A percentile compares a stretch with the other conserved stretches of the same genome.
Evolutionary conservation across 805 yeast species (phyloP).

Genomic region (Candida wancherniae): DNA sequence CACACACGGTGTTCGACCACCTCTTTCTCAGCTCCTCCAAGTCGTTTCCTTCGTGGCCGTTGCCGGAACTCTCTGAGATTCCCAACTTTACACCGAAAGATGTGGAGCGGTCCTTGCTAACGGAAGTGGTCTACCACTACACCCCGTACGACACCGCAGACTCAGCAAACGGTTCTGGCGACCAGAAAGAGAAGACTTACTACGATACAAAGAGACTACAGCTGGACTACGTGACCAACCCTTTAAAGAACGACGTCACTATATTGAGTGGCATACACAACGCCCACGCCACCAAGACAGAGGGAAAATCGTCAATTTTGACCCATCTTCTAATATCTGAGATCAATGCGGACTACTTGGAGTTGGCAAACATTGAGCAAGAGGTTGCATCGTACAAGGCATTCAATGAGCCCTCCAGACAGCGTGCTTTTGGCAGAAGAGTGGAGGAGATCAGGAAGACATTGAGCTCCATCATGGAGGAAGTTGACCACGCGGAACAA

Average conservation of each 20-base stretch:
- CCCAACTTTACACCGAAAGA: slow-evolving; percentile 63
- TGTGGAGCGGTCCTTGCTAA: slow-evolving; percentile 71
- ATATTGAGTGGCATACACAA: slow-evolving; percentile 47
- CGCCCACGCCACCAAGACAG: slow-evolving; percentile 20
- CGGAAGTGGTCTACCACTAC: slow-evolving; percentile 65
- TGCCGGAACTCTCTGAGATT: slow-evolving; percentile 67
- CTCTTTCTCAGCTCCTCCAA: slow-evolving; percentile 16
- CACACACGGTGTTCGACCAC: slow-evolving; percentile 52
- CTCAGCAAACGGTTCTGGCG: slow-evolving; percentile 30
- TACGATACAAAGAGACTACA: slow-evolving; percentile 60
- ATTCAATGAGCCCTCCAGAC: slow-evolving; percentile 38
- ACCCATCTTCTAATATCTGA: slow-evolving; percentile 63
- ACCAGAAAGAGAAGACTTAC: slow-evolving; percentile 26
- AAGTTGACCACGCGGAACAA: slow-evolving; percentile 39
- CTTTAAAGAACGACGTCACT: slow-evolving; percentile 49
- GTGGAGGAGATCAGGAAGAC: slow-evolving; percentile 40
- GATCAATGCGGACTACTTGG: slow-evolving; percentile 44
- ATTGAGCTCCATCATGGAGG: slow-evolving; percentile 41
- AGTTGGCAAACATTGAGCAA: slow-evolving; percentile 37
- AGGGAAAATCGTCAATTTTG: slow-evolving; percentile 24
- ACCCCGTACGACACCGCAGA: slow-evolving; percentile 42
- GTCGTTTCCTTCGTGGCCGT: slow-evolving; percentile 55
- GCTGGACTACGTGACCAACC: slow-evolving; percentile 66
- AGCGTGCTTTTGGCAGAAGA: slow-evolving; percentile 39
- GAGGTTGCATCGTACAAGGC: slow-evolving; percentile 34